Conservation (phyloP, 2,329 filamentous ascomycete genomes). For the Cladosporium sp. region DNA sequence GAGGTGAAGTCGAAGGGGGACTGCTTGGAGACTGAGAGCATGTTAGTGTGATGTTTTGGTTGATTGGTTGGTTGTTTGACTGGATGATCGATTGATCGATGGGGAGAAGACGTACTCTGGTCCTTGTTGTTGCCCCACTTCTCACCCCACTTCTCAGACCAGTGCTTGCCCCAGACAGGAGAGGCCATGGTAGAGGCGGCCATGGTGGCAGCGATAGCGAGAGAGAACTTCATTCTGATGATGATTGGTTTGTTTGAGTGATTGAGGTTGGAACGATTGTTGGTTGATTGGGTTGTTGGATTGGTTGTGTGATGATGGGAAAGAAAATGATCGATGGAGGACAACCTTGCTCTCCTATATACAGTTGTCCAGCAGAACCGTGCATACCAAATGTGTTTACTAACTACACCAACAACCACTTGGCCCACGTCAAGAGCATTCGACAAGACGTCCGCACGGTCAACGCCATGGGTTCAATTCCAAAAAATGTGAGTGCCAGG, state of each 20-base stretch:
- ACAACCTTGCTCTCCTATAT: neutral
- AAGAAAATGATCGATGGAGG: neutral
- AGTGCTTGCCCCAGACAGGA: conserved; percentile 9
- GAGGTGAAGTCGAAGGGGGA: conserved; percentile 46
- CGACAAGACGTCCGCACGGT: conserved; percentile 1
- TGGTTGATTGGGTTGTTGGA: neutral
- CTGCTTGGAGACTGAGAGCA: neutral
- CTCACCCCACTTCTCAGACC: conserved; percentile 8
- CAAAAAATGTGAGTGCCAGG: conserved; percentile 4
- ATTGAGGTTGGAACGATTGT: neutral
- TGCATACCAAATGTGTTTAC: neutral
- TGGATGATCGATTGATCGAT: neutral
- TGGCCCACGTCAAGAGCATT: conserved; percentile 11
- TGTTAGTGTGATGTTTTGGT: neutral
- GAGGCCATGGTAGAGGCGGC: conserved; percentile 14
- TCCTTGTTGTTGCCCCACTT: conserved; percentile 11
- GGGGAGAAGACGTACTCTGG: neutral
- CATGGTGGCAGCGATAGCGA: conserved; percentile 16
- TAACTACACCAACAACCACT: neutral
- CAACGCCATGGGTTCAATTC: conserved; percentile 11
- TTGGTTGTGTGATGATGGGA: conserved; percentile 2
- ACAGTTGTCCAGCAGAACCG: conserved; percentile 1
- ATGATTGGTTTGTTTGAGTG: neutral
- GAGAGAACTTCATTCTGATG: conserved; percentile 16
- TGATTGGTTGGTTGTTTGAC: neutral